Conservation (phyloP, 1,139 yeast genomes). For the Hemisphaericaspora lyxosophila region DNA sequence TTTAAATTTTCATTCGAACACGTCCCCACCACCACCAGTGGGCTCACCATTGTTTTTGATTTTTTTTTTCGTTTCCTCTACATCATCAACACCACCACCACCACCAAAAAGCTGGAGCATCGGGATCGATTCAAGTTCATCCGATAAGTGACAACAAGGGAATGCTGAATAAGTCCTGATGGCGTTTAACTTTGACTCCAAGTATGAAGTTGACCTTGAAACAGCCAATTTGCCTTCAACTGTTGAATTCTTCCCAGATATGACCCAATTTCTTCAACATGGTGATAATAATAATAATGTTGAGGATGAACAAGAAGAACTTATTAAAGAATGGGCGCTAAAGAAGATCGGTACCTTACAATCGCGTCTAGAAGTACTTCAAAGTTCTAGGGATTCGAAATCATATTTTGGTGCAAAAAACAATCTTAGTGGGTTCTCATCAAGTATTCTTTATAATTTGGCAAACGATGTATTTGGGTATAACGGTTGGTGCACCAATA, state of each 20-base stretch:
- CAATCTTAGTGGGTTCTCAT: conserved; percentile 14
- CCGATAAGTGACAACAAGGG: no score
- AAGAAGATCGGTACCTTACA: conserved; percentile 37
- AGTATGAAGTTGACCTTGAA: conserved; percentile 12
- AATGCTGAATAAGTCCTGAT: no score
- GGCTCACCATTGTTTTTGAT: no score
- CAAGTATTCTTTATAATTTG: conserved; percentile 39
- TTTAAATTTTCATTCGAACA: no score
- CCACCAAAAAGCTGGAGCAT: no score
- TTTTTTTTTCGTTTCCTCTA: no score
- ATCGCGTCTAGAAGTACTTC: conserved; percentile 30
- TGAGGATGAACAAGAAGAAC: conserved; percentile 7
- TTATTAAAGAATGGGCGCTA: conserved; percentile 28
- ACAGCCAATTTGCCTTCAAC: conserved; percentile 15
- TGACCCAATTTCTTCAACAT: conserved; percentile 18
- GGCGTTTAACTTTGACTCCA: conserved; percentile 9
- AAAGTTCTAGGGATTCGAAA: conserved; percentile 17
- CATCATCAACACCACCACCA: no score
- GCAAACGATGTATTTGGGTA: conserved; percentile 69
- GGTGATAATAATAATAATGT: conserved; percentile 13
- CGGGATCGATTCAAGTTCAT: no score
- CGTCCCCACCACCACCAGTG: no score
- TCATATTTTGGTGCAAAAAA: conserved; percentile 6
- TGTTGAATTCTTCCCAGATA: conserved; percentile 26
- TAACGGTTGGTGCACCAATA: conserved; percentile 63